Conservation (phyloP, 2,329 filamentous ascomycete species). For the Elsinoe necatrix region DNA sequence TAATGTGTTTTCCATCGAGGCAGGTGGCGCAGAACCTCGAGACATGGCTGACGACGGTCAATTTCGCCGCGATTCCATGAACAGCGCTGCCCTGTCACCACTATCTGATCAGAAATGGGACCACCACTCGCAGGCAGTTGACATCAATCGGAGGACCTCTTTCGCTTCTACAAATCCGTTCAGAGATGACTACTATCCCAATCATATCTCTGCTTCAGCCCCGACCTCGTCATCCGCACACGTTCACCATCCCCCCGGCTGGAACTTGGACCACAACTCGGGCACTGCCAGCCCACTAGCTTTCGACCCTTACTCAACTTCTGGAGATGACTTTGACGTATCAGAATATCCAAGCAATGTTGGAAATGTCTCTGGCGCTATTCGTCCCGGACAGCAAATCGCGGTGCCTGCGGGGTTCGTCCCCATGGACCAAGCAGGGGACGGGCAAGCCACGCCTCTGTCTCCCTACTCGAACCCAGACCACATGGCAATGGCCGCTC, state of each 20-base stretch:
- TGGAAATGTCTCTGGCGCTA: slow-evolving; percentile 21
- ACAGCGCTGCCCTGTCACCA: slow-evolving; percentile 11
- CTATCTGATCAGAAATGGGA: slow-evolving; percentile 13
- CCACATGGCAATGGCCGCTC: slow-evolving; percentile 41
- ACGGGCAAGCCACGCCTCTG: slow-evolving; percentile 46
- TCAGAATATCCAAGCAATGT: slow-evolving; percentile 35
- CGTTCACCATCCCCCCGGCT: slow-evolving; percentile 5
- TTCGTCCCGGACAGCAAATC: slow-evolving; percentile 31
- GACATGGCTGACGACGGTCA: slow-evolving; percentile 13
- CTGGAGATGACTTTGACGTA: slow-evolving; percentile 42
- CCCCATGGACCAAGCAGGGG: slow-evolving; percentile 34
- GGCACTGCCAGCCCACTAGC: slow-evolving; percentile 66
- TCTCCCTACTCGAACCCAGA: slow-evolving; percentile 56
- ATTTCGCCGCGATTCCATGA: slow-evolving; percentile 14
- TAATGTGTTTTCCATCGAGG: slow-evolving; percentile 6
- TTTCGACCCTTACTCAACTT: slow-evolving; percentile 55
- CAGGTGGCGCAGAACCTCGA: slow-evolving; percentile 6
- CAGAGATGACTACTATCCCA: slow-evolving; percentile 12
- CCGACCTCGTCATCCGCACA: slow-evolving; percentile 6
- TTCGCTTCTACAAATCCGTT: slow-evolving; percentile 16
- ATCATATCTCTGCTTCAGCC: slow-evolving; percentile 12
- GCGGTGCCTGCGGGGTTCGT: slow-evolving; percentile 34
- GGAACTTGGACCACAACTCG: slow-evolving; percentile 36
- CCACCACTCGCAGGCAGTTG: slow-evolving; percentile 1
- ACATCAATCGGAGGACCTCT: slow-evolving; percentile 4